Evolutionary conservation across 2,329 filamentous ascomycete genomes (phyloP).

Genomic region (Ambrosiella cleistominuta): DNA sequence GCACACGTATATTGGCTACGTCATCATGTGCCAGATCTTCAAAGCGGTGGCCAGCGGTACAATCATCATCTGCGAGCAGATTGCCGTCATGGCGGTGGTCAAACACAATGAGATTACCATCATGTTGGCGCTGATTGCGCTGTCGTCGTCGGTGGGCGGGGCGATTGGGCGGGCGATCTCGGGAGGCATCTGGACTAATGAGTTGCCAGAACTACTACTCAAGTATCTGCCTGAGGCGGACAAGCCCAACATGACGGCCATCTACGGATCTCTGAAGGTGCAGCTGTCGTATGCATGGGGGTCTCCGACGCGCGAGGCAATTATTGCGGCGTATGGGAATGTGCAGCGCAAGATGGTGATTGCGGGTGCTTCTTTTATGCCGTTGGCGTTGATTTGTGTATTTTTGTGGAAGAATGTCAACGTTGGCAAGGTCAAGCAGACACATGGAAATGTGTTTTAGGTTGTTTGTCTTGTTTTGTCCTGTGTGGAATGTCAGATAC

Average conservation of each 20-base stretch:
- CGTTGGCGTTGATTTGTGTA: slow-evolving; percentile 20
- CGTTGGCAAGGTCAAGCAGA: slow-evolving; percentile 27
- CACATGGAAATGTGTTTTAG: slow-evolving; percentile 24
- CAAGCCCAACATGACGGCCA: slow-evolving; percentile 20
- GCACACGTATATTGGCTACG: slow-evolving; percentile 30
- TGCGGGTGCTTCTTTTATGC: slow-evolving; percentile 28
- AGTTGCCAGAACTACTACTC: slow-evolving; percentile 33
- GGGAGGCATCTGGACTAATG: slow-evolving; percentile 45
- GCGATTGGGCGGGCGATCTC: slow-evolving; percentile 42
- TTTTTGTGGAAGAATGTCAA: slow-evolving; percentile 34
- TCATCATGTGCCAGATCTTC: slow-evolving; percentile 45
- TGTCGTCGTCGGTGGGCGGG: slow-evolving; percentile 42
- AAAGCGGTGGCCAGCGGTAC: slow-evolving; percentile 42
- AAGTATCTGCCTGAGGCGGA: slow-evolving; percentile 29
- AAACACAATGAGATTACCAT: slow-evolving; percentile 45
- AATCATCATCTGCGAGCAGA: slow-evolving; percentile 40
- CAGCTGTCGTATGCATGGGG: slow-evolving; percentile 37
- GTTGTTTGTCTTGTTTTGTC: neutral
- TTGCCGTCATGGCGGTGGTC: slow-evolving; percentile 41
- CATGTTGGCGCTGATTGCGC: slow-evolving; percentile 41
- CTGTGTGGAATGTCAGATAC: neutral
- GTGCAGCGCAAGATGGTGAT: slow-evolving; percentile 35
- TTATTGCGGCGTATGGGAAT: slow-evolving; percentile 41
- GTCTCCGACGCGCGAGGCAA: slow-evolving; percentile 32
- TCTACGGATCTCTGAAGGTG: slow-evolving; percentile 32